A percentile compares a stretch with the other conserved stretches of the same genome.
These are phyloP conservation scores for Leptographium procerum DNA, from an alignment of 2,329 filamentous ascomycete species.

Conservation along the genomic window DNA sequence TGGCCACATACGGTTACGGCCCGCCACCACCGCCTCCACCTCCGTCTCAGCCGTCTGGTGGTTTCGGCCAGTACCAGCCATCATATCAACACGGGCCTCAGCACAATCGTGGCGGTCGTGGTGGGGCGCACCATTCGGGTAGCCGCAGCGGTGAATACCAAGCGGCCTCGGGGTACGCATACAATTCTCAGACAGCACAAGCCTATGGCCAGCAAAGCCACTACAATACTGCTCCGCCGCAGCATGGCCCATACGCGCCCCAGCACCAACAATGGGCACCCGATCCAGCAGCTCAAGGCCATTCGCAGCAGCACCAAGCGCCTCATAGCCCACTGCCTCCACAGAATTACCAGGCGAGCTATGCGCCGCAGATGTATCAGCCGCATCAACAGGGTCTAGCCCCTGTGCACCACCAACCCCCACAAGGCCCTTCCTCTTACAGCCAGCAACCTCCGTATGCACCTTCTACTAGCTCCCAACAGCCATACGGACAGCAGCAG, in stretches of 20 bases:
- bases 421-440: constrained; percentile 11
- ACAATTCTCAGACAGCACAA: constrained; percentile 23
- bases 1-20: constrained; percentile 43
- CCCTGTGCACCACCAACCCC: constrained; percentile 5
- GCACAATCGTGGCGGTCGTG: constrained; percentile 25
- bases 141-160: constrained; percentile 32
- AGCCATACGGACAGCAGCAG: constrained; percentile 9
- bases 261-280: constrained; percentile 29
- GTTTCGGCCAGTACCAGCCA: constrained; percentile 27
- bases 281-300: constrained; percentile 22
- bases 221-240: constrained; percentile 18
- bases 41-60: constrained; percentile 19
- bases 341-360: constrained; percentile 48
- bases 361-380: constrained; percentile 42
- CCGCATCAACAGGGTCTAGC: constrained; percentile 25
- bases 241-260: constrained; percentile 20
- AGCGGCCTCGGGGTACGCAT: constrained; percentile 29
- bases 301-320: constrained; percentile 18
- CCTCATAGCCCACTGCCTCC: constrained; percentile 37
- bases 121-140: constrained; percentile 26
- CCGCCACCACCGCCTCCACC: constrained; percentile 38
- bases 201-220: constrained; percentile 19
- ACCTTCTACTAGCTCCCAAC: constrained; percentile 17
- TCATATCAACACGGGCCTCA: constrained; percentile 22
- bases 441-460: constrained; percentile 9